Evolutionary conservation across 768 basidiomycete genomes (phyloP).

Genomic region (Infundibulicybe gibba): DNA sequence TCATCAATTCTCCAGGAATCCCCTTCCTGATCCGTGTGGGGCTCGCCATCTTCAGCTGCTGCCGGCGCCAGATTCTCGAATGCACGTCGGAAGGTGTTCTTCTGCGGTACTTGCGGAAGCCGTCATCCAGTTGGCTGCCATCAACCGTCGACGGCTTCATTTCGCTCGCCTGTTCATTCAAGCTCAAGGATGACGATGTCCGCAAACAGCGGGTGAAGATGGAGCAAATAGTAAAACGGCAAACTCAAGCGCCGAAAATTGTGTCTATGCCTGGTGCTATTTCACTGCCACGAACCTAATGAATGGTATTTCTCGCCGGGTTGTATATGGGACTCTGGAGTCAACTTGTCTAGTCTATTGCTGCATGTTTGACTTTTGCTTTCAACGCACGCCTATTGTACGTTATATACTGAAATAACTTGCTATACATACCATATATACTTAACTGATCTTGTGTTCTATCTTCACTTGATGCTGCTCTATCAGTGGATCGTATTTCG

Average conservation of each 20-base stretch:
- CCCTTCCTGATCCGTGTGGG: slow-evolving; percentile 74
- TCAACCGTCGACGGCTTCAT: slow-evolving; percentile 63
- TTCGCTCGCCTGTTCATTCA: slow-evolving; percentile 56
- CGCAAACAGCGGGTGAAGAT: slow-evolving; percentile 73
- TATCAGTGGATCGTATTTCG: too few relatives aligned
- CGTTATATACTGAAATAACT: too few relatives aligned
- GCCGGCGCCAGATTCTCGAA: slow-evolving; percentile 58
- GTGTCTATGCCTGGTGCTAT: slow-evolving; percentile 18
- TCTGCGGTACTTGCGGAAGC: slow-evolving; percentile 45
- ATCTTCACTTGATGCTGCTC: too few relatives aligned
- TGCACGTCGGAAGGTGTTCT: slow-evolving; percentile 41
- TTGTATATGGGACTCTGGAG: too few relatives aligned
- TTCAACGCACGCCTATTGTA: too few relatives aligned
- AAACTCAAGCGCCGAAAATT: slow-evolving; percentile 37
- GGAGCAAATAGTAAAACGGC: slow-evolving; percentile 68
- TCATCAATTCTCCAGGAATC: slow-evolving; percentile 43
- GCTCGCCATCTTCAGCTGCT: slow-evolving; percentile 57
- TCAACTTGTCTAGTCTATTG: too few relatives aligned
- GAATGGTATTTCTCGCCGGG: too few relatives aligned
- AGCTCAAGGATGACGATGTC: slow-evolving; percentile 77
- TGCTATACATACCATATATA: too few relatives aligned
- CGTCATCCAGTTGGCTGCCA: slow-evolving; percentile 52
- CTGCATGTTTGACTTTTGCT: too few relatives aligned
- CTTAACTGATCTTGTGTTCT: too few relatives aligned
- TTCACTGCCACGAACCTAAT: slow-evolving; percentile 18